These are phyloP conservation scores for Dryas drummondii DNA, from an alignment of 306 rosid species.

Conservation along the genomic window DNA sequence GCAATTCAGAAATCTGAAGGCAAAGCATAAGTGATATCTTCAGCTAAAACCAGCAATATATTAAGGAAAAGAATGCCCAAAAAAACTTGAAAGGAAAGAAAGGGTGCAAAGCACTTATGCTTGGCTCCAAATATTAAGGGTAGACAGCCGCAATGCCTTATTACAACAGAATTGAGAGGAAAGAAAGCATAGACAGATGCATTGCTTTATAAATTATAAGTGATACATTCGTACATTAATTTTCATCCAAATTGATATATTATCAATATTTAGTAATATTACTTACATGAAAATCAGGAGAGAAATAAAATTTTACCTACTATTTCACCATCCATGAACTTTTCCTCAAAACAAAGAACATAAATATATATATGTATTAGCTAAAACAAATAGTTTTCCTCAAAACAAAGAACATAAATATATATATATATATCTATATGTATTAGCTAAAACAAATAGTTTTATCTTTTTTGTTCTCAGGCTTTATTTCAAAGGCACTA, in stretches of 20 bases:
- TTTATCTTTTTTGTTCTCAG: not conserved
- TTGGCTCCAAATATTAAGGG: not conserved
- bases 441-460: not conserved
- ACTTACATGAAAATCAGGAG: too few relatives aligned
- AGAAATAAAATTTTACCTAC: not conserved
- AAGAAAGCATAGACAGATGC: not conserved
- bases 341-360: not conserved
- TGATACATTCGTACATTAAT: not conserved
- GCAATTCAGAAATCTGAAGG: constrained; percentile 42
- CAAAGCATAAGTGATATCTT: not conserved
- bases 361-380: not conserved
- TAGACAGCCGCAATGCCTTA: not conserved
- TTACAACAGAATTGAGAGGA: not conserved
- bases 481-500: not conserved
- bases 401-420: not conserved
- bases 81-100: not conserved
- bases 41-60: not conserved
- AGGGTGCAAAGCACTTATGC: not conserved
- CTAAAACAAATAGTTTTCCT: not conserved
- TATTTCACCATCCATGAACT: not conserved
- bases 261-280: not conserved
- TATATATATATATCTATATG: too few relatives aligned
- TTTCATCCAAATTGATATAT: not conserved
- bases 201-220: not conserved
- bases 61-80: not conserved